Evolutionary conservation across 2,329 filamentous ascomycete species (phyloP), one percentile per base, ranked within the genome.

Genomic region (Fusarium lyarnte): DNA sequence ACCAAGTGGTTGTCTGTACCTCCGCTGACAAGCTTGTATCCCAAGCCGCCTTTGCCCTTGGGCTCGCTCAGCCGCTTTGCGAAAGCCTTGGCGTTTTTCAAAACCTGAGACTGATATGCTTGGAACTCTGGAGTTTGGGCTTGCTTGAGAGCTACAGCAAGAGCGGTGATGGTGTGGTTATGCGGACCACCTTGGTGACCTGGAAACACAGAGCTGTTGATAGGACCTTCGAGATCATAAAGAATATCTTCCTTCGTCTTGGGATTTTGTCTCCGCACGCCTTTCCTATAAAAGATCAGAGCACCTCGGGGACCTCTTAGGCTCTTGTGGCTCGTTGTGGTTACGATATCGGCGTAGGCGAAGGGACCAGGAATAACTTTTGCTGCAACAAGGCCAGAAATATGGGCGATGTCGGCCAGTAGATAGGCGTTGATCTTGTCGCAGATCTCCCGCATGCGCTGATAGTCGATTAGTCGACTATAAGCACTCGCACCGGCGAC

Each of bases 1-100:
- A 99, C 93, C 73, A 99, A 91, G 84, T 99, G 96, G 86, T 97
- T 98, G 85, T 99, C 96, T 31, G 96, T 99, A 74, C 96, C 96
- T 77, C 94, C 95, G 62, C 93, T 93, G 70, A 99, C 96, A 70
- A 99, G 90, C 80, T 91, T 93, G 87, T 98, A 97, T 49, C 92
- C 93, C 17, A 95, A 87, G 5, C 91, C 91, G 62, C 92, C 93
- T 80, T 92, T 93, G 77, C 91, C 90, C 82, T 95, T 94, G 62
- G 86, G 80, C 33, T 88, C 87, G 69, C 90, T 89, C 31, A 93
- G 84, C 19, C 91, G 87, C 59, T 88, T 86, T 33, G 93, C 94
- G 51, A 98, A 91, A 7, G 95, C 91, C 84, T 97, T 94, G 55
- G 96, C 93, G 82, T 99, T 99, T 82, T 92, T 88, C 66, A 98